A percentile compares a stretch with the other conserved stretches of the same genome.
phyloP scores from a whole-genome alignment of 2,329 filamentous ascomycete species.

The Cordyceps farinosa region DNA sequence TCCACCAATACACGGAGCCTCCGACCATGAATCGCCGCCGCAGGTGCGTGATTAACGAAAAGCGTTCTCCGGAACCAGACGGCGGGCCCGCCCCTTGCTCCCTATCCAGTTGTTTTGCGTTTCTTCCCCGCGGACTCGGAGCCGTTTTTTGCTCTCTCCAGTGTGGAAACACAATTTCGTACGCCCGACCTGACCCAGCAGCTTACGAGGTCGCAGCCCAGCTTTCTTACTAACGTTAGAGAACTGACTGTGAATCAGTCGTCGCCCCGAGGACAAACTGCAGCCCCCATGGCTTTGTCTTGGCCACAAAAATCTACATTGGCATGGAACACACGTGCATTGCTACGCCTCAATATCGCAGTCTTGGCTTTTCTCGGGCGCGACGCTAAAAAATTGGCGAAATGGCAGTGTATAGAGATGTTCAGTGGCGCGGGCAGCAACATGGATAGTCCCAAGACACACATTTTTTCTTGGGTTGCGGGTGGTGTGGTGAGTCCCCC shows the following conservation, averaged over 20 bases:
- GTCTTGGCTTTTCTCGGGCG: neutral
- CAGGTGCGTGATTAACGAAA: conserved; percentile 6
- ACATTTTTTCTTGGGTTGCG: neutral
- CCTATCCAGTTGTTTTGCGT: neutral
- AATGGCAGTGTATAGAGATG: neutral
- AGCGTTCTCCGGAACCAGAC: neutral
- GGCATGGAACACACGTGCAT: neutral
- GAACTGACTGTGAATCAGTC: neutral
- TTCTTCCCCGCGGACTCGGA: conserved; percentile 9
- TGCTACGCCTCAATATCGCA: neutral
- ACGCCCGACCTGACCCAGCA: no score
- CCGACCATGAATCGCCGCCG: conserved; percentile 6
- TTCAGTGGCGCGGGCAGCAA: neutral
- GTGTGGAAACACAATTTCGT: conserved; percentile 5
- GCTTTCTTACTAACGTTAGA: neutral
- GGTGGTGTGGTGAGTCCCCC: neutral
- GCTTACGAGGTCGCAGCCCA: conserved; percentile 7
- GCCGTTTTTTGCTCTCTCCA: neutral
- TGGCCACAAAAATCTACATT: neutral
- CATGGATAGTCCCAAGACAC: neutral
- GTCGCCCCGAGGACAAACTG: neutral
- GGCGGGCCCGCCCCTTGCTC: neutral
- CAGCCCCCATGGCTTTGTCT: neutral
- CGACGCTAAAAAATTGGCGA: neutral
- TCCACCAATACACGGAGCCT: neutral